Conservation (phyloP, 176 grass and related monocot species). For the Miscanthus lutarioriparius region DNA sequence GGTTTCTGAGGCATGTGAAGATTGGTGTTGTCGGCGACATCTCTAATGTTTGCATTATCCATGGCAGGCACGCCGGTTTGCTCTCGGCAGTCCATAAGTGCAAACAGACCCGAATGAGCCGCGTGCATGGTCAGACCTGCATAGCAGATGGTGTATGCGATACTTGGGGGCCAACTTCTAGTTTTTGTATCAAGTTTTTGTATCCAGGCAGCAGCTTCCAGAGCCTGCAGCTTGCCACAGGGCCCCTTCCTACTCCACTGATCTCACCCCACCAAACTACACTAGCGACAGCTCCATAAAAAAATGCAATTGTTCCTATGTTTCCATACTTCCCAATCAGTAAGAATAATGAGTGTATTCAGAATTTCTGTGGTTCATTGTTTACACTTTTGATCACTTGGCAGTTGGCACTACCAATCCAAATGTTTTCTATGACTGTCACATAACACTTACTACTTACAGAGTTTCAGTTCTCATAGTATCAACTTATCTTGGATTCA, state of each 20-base stretch:
- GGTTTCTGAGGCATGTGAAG: too few species aligned
- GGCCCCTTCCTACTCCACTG: not conserved
- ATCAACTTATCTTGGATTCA: not conserved
- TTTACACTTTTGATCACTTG: not conserved
- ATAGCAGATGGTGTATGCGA: too few species aligned
- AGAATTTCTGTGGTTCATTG: not conserved
- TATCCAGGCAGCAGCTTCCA: not conserved
- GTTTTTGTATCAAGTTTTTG: too few species aligned
- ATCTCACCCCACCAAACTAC: not conserved
- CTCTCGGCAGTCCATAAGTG: too few species aligned
- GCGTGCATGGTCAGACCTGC: too few species aligned
- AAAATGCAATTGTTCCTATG: not conserved
- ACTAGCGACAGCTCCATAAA: not conserved
- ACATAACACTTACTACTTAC: not conserved
- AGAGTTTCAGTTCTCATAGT: not conserved
- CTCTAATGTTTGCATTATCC: too few species aligned
- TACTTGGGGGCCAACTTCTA: too few species aligned
- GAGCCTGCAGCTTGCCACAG: too few species aligned
- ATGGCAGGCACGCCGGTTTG: too few species aligned
- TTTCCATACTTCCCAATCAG: too few species aligned
- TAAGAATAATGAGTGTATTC: not conserved
- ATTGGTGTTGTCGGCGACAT: too few species aligned
- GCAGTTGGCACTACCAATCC: not conserved
- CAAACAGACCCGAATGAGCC: too few species aligned
- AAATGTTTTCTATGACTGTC: not conserved